Percentiles rank a stretch among this genome's conserved stretches.
These are phyloP conservation scores for Geosmithia putterillii DNA, from an alignment of 2,329 filamentous ascomycete species.

Conservation along the genomic window DNA sequence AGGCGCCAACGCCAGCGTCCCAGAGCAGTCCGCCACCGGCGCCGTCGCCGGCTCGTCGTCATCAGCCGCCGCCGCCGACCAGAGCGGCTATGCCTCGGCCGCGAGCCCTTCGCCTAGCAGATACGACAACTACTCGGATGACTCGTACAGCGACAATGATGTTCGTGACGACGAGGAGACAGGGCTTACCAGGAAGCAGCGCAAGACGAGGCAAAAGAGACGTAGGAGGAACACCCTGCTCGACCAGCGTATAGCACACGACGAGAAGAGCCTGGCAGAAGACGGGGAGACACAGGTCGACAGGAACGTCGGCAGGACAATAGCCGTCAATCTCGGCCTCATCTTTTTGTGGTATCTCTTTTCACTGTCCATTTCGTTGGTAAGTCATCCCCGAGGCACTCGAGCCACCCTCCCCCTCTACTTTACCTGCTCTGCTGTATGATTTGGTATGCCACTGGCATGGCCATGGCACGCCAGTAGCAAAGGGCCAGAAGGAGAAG, in stretches of 20 bases:
- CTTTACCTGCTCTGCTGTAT: no score
- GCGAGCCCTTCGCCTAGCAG: conserved; percentile 11
- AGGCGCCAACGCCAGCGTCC: conserved; percentile 9
- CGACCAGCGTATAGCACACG: conserved; percentile 52
- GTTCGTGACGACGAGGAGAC: conserved; percentile 81
- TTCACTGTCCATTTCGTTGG: conserved; percentile 83
- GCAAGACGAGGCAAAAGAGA: conserved; percentile 53
- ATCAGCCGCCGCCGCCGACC: no score
- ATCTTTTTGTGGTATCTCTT: conserved; percentile 85
- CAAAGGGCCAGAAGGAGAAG: background rate
- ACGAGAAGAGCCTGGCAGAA: conserved; percentile 42
- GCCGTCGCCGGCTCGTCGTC: conserved; percentile 28
- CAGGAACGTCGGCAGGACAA: conserved; percentile 54
- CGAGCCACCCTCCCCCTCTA: background rate
- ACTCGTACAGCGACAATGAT: conserved; percentile 60
- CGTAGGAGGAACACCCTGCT: conserved; percentile 55
- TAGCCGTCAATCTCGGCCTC: conserved; percentile 65
- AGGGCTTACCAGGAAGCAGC: conserved; percentile 65
- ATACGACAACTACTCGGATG: conserved; percentile 31
- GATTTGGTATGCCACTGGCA: background rate
- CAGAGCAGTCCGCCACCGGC: conserved; percentile 31
- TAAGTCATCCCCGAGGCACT: conserved; percentile 34
- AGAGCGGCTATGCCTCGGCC: no score
- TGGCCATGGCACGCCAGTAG: no score
- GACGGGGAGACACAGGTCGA: conserved; percentile 66